phyloP scores from a whole-genome alignment of 176 grass and related monocot genomes.

The Oryza officinalis region DNA sequence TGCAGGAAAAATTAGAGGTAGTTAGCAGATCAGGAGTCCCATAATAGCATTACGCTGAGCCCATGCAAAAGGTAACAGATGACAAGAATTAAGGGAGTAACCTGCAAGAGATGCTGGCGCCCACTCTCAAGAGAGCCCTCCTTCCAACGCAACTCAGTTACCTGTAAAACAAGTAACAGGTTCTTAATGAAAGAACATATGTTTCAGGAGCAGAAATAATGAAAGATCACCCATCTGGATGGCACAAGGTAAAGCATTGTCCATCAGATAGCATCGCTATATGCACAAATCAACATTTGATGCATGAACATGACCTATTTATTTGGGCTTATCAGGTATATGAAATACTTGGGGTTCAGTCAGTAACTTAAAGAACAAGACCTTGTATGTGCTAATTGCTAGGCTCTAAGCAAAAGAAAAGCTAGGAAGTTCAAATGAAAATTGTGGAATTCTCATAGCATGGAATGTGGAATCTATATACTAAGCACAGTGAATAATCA shows the following conservation, averaged over 20 bases:
- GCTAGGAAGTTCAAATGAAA: not conserved
- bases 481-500: not conserved
- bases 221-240: not conserved
- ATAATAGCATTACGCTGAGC: not conserved
- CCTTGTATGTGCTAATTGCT: not conserved
- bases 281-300: not conserved
- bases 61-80: not conserved
- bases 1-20: slow-evolving; percentile 28
- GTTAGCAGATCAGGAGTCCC: not conserved
- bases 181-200: not conserved
- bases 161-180: slow-evolving; percentile 33
- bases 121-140: slow-evolving; percentile 51
- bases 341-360: not conserved
- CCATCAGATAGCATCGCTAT: not conserved
- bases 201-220: not conserved
- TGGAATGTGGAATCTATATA: not conserved
- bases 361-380: not conserved
- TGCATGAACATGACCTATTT: not conserved
- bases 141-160: slow-evolving; percentile 57
- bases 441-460: not conserved
- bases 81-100: slow-evolving; percentile 18
- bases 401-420: not conserved
- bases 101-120: slow-evolving; percentile 52
- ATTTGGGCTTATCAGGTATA: not conserved
- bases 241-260: not conserved